These are phyloP conservation scores for Chenopodium album DNA, from an alignment of 148 eudicot genomes.

Conservation along the genomic window DNA sequence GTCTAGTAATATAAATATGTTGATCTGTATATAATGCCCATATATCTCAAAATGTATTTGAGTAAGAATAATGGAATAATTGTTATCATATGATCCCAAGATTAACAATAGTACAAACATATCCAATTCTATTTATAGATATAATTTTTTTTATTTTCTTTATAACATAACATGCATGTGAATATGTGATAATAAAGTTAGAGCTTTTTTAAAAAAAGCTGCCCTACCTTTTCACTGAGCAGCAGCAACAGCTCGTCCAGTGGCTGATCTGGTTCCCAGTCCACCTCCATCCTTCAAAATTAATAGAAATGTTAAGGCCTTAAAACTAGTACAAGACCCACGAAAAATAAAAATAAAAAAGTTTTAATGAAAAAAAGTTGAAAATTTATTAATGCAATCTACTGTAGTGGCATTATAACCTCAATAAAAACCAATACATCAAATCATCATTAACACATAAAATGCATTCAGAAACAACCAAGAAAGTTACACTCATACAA, in stretches of 20 bases:
- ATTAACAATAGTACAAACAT: too few relatives aligned
- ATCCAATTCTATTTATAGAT: neutral
- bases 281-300: conserved; percentile 32
- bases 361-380: neutral
- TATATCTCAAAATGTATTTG: too few relatives aligned
- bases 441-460: too few relatives aligned
- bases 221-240: conserved; percentile 33
- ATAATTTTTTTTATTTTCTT: too few relatives aligned
- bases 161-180: too few relatives aligned
- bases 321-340: too few relatives aligned
- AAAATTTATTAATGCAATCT: neutral
- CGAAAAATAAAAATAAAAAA: too few relatives aligned
- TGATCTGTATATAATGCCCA: neutral
- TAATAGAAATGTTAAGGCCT: neutral
- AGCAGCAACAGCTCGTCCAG: conserved; percentile 35
- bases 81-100: neutral
- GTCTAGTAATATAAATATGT: too few relatives aligned
- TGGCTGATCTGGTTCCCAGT: conserved; percentile 35
- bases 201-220: neutral
- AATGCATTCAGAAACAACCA: too few relatives aligned
- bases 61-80: too few relatives aligned
- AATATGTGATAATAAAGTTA: neutral
- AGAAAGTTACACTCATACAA: too few relatives aligned
- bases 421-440: too few relatives aligned
- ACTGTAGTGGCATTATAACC: neutral